Evolutionary conservation across 768 basidiomycete species (phyloP), one percentile per base, ranked within the genome.

Genomic region (Nidularia sp.): DNA sequence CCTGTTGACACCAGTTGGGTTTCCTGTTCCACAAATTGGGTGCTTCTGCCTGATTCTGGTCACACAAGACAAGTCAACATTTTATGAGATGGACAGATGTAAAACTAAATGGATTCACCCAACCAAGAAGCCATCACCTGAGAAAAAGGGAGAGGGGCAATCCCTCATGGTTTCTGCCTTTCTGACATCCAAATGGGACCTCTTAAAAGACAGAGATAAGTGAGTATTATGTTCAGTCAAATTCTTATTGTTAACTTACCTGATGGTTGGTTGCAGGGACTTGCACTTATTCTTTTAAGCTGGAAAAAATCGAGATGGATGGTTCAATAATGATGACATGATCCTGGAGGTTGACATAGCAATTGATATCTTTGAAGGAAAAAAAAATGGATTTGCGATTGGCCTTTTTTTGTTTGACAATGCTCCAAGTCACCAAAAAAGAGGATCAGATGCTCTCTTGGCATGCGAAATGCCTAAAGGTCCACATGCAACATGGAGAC

Each of bases 41-140:
- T 48, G 48, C 13, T 62, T 62, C 49, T 33, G 52, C 5, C 53
- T 66, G 2, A 58, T 64, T 45, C 45, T 64, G 3, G 52, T 62
- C 7, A 64, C 58, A 1, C 73, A 75, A 51, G 64, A 74, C 49
- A 65, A 75, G 51, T 74, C 70, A 13, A 73, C 68, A 5, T 75
- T 73, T 53, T 71, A 68, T 52, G 62, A 61, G 29, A 62, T 70
- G 55, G 70, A 75, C 49, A 61, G 56, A 2, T 36, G 59, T 6
- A 65, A 67, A 36, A 61, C 44, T 0, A 8, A 54, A 2, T 74
- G 70, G 70, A 52, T 58, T 3, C 62, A 64, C 34, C 29, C 43
- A 6, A 52, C 18, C 0, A 49, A 49, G n/a, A 64, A 61, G 31
- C 53, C 69, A 5, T 52, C 49, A 2, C 63, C 71, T 8, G 47